A percentile compares a stretch with the other conserved stretches of the same genome.
Evolutionary conservation across 257 asterid genomes (phyloP).

Genomic region (Solanum habrochaites): DNA sequence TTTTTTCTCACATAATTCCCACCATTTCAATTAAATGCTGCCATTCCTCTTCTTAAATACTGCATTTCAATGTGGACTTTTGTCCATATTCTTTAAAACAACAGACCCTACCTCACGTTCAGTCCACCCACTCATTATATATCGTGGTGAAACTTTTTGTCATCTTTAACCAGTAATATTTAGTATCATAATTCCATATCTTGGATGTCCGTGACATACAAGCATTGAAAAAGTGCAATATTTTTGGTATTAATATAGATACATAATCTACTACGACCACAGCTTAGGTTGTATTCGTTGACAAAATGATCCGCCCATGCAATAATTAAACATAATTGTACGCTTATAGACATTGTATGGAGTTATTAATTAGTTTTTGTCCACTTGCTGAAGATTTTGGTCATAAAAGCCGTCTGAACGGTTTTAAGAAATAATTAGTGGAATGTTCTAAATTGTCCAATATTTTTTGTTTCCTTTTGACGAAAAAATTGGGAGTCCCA

Average conservation of each 20-base stretch:
- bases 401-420: neutral
- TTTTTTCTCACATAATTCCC: neutral
- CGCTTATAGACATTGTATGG: neutral
- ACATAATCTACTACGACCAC: neutral
- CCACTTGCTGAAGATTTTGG: neutral
- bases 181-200: neutral
- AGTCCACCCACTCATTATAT: no score
- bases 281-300: neutral
- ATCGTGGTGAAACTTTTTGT: no score
- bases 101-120: no score
- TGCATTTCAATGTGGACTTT: neutral
- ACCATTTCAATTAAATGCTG: neutral
- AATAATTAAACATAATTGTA: neutral
- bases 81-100: no score
- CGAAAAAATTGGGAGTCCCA: neutral
- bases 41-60: neutral
- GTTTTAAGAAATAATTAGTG: no score
- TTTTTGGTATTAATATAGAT: neutral
- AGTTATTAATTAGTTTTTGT: no score
- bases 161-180: no score
- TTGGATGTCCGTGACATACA: neutral
- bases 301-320: neutral
- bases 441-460: neutral
- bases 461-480: neutral
- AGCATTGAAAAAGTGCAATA: neutral